A percentile compares a stretch with the other conserved stretches of the same genome.
Conservation (phyloP, 1,139 yeast species). For the Sugiyamaella castrensis region DNA sequence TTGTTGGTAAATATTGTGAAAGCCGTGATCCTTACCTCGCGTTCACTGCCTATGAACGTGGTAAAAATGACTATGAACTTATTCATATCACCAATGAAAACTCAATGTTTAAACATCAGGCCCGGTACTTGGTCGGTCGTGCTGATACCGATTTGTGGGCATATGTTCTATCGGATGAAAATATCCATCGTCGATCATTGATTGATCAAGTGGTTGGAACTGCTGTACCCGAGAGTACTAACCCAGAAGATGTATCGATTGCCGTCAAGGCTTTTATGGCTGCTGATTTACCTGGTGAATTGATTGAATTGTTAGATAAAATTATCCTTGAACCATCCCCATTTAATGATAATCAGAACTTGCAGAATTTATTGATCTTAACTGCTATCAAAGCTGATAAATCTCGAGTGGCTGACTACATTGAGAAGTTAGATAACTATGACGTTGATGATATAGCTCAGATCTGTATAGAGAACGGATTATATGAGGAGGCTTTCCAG, state of each 20-base stretch:
- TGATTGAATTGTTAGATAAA: conserved; percentile 91
- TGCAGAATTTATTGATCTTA: conserved; percentile 86
- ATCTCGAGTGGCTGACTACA: conserved; percentile 74
- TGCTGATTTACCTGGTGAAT: conserved; percentile 86
- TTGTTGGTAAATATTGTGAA: conserved; percentile 98
- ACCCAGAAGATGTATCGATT: conserved; percentile 93
- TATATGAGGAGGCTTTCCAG: conserved; percentile 92
- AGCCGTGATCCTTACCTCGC: conserved; percentile 98
- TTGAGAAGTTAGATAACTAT: conserved; percentile 85
- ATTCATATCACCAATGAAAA: conserved; percentile 92
- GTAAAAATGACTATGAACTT: conserved; percentile 85
- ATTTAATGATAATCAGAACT: conserved; percentile 88
- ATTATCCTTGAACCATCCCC: conserved; percentile 96
- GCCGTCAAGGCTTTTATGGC: conserved; percentile 98
- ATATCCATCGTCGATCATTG: conserved; percentile 82
- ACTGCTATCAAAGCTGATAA: conserved; percentile 96
- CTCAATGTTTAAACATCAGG: conserved; percentile 98
- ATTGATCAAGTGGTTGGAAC: conserved; percentile 93
- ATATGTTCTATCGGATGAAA: conserved; percentile 69
- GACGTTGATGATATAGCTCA: conserved; percentile 95
- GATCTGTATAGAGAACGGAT: conserved; percentile 81
- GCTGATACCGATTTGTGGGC: conserved; percentile 83
- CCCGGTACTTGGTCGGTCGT: conserved; percentile 83
- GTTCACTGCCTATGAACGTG: conserved; percentile 94
- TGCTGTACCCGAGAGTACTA: conserved; percentile 92